Conservation (phyloP, 177 flowering plant species). For the Vitis hybrid region DNA sequence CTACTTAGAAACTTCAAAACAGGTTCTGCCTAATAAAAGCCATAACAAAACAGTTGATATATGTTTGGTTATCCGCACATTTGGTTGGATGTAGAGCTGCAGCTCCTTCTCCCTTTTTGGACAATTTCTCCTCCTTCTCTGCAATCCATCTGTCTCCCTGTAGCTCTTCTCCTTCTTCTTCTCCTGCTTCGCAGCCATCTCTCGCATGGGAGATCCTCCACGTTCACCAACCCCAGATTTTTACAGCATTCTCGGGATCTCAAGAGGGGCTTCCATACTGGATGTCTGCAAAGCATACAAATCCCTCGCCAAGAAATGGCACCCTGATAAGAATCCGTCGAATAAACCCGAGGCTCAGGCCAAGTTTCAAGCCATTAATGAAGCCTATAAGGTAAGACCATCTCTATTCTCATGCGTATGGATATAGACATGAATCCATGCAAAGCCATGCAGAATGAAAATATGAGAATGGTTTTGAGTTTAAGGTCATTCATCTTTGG, state of each 20-base stretch:
- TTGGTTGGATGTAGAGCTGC: not conserved
- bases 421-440: not conserved
- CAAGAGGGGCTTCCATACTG: constrained; percentile 26
- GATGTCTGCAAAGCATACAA: constrained; percentile 44
- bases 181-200: not conserved
- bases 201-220: constrained; percentile 34
- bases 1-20: not conserved
- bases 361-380: constrained; percentile 25
- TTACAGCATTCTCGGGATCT: constrained; percentile 31
- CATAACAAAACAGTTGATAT: not conserved
- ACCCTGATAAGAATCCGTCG: constrained; percentile 31
- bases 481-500: not conserved
- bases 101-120: too few relatives aligned
- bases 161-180: not conserved
- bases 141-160: not conserved
- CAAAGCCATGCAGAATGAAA: not conserved
- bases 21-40: constrained; percentile 1
- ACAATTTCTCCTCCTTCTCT: not conserved
- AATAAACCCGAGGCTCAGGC: constrained; percentile 23
- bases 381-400: constrained; percentile 33
- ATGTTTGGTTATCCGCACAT: constrained; percentile 7
- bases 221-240: constrained; percentile 23
- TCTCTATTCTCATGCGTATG: not conserved
- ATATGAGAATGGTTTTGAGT: not conserved
- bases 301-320: constrained; percentile 40